Percentiles rank a stretch among this genome's conserved stretches.
Conservation (phyloP, 345 rosid genomes). For the Camelina sativa region DNA sequence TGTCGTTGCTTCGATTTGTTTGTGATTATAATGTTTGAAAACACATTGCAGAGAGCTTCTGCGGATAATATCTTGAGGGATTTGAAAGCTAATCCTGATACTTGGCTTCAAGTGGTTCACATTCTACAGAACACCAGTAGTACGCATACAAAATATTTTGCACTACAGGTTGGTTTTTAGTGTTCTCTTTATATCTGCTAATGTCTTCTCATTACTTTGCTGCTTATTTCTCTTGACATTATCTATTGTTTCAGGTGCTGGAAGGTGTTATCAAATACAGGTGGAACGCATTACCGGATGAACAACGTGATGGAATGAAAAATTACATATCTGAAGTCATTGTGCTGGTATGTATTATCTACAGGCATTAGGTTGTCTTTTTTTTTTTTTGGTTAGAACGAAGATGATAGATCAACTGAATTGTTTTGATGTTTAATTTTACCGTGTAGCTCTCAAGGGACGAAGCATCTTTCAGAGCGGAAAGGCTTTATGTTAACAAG, state of each 20-base stretch:
- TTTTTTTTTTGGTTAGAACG: background rate
- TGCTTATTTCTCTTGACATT: background rate
- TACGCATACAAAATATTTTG: constrained; percentile 85
- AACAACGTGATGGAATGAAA: constrained; percentile 99
- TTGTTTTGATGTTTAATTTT: constrained; percentile 17
- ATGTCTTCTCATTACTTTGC: constrained; percentile 7
- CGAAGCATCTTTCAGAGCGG: constrained; percentile 77
- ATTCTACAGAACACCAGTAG: constrained; percentile 75
- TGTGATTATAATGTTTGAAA: constrained; percentile 6
- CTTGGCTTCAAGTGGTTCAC: constrained; percentile 98
- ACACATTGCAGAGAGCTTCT: constrained; percentile 67
- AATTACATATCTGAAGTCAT: constrained; percentile 98
- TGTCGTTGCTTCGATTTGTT: constrained; percentile 8
- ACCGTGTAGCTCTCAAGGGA: constrained; percentile 74
- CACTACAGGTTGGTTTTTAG: constrained; percentile 71
- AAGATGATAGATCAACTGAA: background rate
- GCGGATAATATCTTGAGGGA: constrained; percentile 93
- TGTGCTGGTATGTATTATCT: constrained; percentile 67
- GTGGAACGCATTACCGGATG: constrained; percentile 96
- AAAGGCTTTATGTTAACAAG: constrained; percentile 94
- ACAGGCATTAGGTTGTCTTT: background rate
- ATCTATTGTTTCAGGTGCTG: constrained; percentile 59
- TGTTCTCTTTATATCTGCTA: background rate
- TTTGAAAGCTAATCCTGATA: constrained; percentile 88
- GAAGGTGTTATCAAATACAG: constrained; percentile 97